Evolutionary conservation across 108 stramenopile genomes (phyloP), one percentile per base, ranked within the genome.

Genomic region (Schizochytrium sp.): DNA sequence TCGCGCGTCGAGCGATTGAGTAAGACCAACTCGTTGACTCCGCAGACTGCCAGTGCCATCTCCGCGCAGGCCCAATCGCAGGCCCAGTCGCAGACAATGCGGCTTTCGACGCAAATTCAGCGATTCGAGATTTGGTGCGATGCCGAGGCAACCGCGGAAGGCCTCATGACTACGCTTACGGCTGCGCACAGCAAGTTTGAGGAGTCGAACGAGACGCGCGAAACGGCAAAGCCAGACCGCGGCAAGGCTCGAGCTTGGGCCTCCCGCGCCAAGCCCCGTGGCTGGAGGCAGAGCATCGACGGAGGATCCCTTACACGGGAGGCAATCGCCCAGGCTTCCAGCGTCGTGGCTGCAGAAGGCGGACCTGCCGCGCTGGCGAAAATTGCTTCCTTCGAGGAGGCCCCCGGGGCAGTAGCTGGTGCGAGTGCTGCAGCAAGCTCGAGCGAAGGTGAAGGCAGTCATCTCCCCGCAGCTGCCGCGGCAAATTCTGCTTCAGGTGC

Each of bases 101-200:
- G 72, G 18, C 34, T 23, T 23, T n/a, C 72, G 18, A 83, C 76
- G 2, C 51, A 53, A 4, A 83, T 83, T 34, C 76, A 83, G 51
- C 76, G 76, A 8, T 83, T 83, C 51, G 76, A 83, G 28, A 28
- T 83, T 23, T 83, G 76, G 76, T 83, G 76, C 51, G 76, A 83
- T 23, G 6, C 45, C 10, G 51, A 83, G 51, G 1, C 51, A 14
- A 18, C n/a, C 28, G 6, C 76, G 43, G 45, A 12, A 8, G n/a
- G 43, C 8, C 28, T 83, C 48, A 83, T 83, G 76, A 53, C 45
- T 1, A 23, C 45, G 12, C 12, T 83, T 0, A 6, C 44, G 51
- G 48, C 45, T 16, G 76, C 76, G n/a, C n/a, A 18, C 45, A 53
- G 28, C 25, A 47, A 83, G 48, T 45, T 83, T 23, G 76, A 83